These are phyloP conservation scores for Curvularia sp. DNA, from an alignment of 2,329 filamentous ascomycete genomes.

Conservation along the genomic window DNA sequence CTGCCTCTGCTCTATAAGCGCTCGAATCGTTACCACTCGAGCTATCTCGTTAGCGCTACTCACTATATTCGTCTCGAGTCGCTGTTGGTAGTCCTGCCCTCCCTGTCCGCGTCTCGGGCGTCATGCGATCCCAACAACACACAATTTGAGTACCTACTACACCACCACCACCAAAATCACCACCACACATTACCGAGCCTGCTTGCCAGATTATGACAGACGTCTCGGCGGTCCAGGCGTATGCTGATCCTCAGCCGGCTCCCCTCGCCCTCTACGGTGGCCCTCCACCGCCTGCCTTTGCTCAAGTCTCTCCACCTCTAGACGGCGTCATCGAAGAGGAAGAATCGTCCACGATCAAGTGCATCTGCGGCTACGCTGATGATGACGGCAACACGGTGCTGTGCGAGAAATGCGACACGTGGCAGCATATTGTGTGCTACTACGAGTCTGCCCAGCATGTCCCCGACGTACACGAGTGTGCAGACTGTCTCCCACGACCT, in stretches of 20 bases:
- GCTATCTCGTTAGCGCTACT: slow-evolving; percentile 28
- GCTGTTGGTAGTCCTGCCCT: slow-evolving; percentile 36
- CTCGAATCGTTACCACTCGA: slow-evolving; percentile 17
- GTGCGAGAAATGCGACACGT: slow-evolving; percentile 94
- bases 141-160: slow-evolving; percentile 48
- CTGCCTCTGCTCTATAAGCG: slow-evolving; percentile 23
- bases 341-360: slow-evolving; percentile 94
- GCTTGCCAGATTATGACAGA: slow-evolving; percentile 54
- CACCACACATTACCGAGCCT: slow-evolving; percentile 31
- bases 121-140: slow-evolving; percentile 53
- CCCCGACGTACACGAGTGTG: slow-evolving; percentile 82
- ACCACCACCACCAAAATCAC: slow-evolving; percentile 30
- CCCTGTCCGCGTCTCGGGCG: slow-evolving; percentile 48
- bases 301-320: slow-evolving; percentile 47
- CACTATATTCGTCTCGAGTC: slow-evolving; percentile 36
- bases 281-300: slow-evolving; percentile 43
- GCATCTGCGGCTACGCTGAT: slow-evolving; percentile 90
- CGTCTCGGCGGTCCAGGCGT: slow-evolving; percentile 51
- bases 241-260: slow-evolving; percentile 54
- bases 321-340: slow-evolving; percentile 65
- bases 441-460: slow-evolving; percentile 78
- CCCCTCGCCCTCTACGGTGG: slow-evolving; percentile 43
- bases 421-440: slow-evolving; percentile 98
- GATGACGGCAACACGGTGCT: slow-evolving; percentile 98
- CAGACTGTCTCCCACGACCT: slow-evolving; percentile 81